Evolutionary conservation across 352 stramenopile genomes (phyloP).

Genomic region (Phytophthora crassamura): DNA sequence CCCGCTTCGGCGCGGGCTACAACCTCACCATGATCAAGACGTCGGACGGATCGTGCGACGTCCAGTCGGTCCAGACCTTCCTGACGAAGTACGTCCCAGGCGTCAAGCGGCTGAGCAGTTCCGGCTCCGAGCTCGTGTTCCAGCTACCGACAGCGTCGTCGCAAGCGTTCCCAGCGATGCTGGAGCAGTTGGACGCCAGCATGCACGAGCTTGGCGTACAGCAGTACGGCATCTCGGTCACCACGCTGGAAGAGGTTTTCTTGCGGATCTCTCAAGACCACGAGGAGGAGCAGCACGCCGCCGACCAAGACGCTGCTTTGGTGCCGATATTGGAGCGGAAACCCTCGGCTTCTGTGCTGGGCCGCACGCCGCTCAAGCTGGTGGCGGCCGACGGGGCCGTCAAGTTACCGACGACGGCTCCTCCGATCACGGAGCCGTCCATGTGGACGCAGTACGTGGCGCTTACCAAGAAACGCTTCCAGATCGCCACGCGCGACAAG

Average conservation of each 20-base stretch:
- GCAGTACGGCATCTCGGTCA: slow-evolving; percentile 97
- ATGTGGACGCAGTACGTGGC: slow-evolving; percentile 56
- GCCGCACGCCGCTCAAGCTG: slow-evolving; percentile 17
- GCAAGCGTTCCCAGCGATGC: slow-evolving; percentile 88
- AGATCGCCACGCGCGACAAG: slow-evolving; percentile 67
- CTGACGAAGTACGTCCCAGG: slow-evolving; percentile 64
- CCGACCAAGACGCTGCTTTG: neutral
- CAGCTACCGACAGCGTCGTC: slow-evolving; percentile 90
- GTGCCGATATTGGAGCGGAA: slow-evolving; percentile 15
- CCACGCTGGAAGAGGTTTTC: slow-evolving; percentile 99
- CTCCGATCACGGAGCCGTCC: slow-evolving; percentile 23
- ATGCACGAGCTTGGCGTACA: slow-evolving; percentile 65
- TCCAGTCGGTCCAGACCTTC: slow-evolving; percentile 37
- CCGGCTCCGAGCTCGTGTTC: slow-evolving; percentile 94
- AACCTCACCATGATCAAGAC: slow-evolving; percentile 72
- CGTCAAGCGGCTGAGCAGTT: slow-evolving; percentile 88
- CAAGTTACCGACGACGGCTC: slow-evolving; percentile 3
- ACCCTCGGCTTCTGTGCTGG: slow-evolving; percentile 8
- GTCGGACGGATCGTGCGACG: slow-evolving; percentile 35
- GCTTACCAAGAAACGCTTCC: slow-evolving; percentile 62
- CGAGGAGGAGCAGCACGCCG: slow-evolving; percentile 34
- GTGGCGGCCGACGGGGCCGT: slow-evolving; percentile 2
- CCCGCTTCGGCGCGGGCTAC: slow-evolving; percentile 93
- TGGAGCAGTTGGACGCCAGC: slow-evolving; percentile 79
- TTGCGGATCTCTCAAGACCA: slow-evolving; percentile 72